These are phyloP conservation scores for Drechmeria coniospora DNA, from an alignment of 2,329 filamentous ascomycete species.

Conservation along the genomic window DNA sequence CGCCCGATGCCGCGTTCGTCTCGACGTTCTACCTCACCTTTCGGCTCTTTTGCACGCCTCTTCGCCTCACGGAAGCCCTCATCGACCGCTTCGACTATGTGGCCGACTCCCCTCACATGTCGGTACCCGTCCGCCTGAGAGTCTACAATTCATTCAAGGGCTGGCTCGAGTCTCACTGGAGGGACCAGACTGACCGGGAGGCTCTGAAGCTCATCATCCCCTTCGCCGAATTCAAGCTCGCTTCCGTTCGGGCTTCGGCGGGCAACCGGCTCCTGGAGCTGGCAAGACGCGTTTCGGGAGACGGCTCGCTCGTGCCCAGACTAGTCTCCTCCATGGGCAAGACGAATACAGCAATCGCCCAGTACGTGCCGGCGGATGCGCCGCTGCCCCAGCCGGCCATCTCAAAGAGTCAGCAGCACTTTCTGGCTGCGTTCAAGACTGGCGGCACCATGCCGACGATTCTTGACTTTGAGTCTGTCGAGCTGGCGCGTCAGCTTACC, in stretches of 20 bases:
- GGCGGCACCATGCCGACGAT: conserved; percentile 58
- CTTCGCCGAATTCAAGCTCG: conserved; percentile 65
- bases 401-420: conserved; percentile 59
- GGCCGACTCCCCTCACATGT: conserved; percentile 56
- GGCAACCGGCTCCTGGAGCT: conserved; percentile 70
- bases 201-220: conserved; percentile 61
- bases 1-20: conserved; percentile 81
- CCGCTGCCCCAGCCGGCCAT: conserved; percentile 56
- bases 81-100: conserved; percentile 89
- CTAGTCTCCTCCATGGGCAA: conserved; percentile 78
- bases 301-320: conserved; percentile 65
- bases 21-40: conserved; percentile 96
- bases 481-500: conserved; percentile 83
- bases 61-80: conserved; percentile 65
- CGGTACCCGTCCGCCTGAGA: conserved; percentile 68
- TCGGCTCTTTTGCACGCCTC: conserved; percentile 73
- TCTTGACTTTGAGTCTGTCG: conserved; percentile 79
- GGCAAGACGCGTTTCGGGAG: conserved; percentile 58
- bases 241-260: conserved; percentile 54
- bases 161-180: conserved; percentile 95
- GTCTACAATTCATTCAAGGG: conserved; percentile 96
- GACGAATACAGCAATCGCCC: conserved; percentile 59
- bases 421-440: conserved; percentile 59
- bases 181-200: conserved; percentile 60
- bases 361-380: conserved; percentile 55